phyloP scores from a whole-genome alignment of 805 yeast species.

The Lipomyces orientalis region DNA sequence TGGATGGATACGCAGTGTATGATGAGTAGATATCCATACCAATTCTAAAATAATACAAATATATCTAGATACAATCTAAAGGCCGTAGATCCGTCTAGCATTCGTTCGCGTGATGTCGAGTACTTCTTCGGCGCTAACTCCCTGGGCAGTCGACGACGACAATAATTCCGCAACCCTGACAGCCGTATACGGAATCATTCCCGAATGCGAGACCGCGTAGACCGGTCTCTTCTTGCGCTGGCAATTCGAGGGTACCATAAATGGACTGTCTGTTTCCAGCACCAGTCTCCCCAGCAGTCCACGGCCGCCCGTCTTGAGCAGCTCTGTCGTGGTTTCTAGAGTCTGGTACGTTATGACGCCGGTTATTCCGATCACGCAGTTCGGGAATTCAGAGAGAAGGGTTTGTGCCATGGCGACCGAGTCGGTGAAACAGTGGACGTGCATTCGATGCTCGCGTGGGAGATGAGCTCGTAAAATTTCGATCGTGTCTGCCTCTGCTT shows the following conservation, averaged over 20 bases:
- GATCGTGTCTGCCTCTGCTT: slow-evolving; percentile 31
- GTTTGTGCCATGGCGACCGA: slow-evolving; percentile 27
- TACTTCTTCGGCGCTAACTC: slow-evolving; percentile 17
- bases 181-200: slow-evolving; percentile 34
- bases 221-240: slow-evolving; percentile 11
- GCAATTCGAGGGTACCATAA: slow-evolving; percentile 26
- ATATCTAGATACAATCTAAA: slow-evolving; percentile 5
- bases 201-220: slow-evolving; percentile 31
- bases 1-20: slow-evolving; percentile 22
- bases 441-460: slow-evolving; percentile 24
- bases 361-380: slow-evolving; percentile 32
- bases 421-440: slow-evolving; percentile 34
- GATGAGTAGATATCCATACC: background rate
- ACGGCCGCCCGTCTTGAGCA: slow-evolving; percentile 21
- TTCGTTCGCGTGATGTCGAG: slow-evolving; percentile 22
- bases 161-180: slow-evolving; percentile 26
- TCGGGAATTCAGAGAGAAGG: slow-evolving; percentile 23
- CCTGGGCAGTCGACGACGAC: slow-evolving; percentile 7
- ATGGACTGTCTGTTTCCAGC: slow-evolving; percentile 33
- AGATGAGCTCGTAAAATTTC: slow-evolving; percentile 16
- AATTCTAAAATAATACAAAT: background rate
- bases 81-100: slow-evolving; percentile 22
- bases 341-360: slow-evolving; percentile 32
- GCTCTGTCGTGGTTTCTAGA: slow-evolving; percentile 26
- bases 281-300: slow-evolving; percentile 20